Evolutionary conservation across 306 rosid species (phyloP), one percentile per base, ranked within the genome.

Genomic region (Lagenaria siceraria): DNA sequence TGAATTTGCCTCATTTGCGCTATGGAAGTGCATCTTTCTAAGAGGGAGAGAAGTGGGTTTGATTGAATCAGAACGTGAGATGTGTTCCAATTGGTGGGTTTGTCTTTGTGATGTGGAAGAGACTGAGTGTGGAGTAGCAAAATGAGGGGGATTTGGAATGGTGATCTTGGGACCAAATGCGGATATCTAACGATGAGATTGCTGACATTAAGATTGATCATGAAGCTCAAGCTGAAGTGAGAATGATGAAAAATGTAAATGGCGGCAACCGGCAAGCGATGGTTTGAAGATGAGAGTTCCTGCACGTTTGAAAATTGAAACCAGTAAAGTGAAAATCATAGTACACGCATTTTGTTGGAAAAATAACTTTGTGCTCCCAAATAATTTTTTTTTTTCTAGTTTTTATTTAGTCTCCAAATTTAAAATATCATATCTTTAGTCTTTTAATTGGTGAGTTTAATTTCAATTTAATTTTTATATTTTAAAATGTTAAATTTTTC

Each of bases 1-100:
- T 93, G 98, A 80, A 89, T 89, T 82, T 87, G 90, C 88, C 80
- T 91, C 84, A 93, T 76, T 48, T 93, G 93, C 74, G 82, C 56
- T 64, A 91, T 40, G 56, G 88, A 83, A 63, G 84, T 80, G 84
- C 92, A 91, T 74, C 78, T 65, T 79, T 93, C 96, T 43, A 91
- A 62, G 55, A 91, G 79, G 59, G 86, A 84, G 74, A 93, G 91
- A 13, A 93, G 87, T 13, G 88, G 87, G 52, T 82, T 86, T 5
- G 84, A 58, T 74, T 69, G 82, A 22, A 91, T 89, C 35, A 85
- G 80, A 40, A 81, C 51, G 81, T 89, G 92, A 24, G 82, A 76
- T 2, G 90, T 78, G 79, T 88, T 91, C 97, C 97, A 88, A 79
- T 56, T 84, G 79, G 81, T 78, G 78, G 88, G 83, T 82, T 85